phyloP scores from a whole-genome alignment of 225 moss, liverwort and hornwort genomes.

The Straminergon stramineum region DNA sequence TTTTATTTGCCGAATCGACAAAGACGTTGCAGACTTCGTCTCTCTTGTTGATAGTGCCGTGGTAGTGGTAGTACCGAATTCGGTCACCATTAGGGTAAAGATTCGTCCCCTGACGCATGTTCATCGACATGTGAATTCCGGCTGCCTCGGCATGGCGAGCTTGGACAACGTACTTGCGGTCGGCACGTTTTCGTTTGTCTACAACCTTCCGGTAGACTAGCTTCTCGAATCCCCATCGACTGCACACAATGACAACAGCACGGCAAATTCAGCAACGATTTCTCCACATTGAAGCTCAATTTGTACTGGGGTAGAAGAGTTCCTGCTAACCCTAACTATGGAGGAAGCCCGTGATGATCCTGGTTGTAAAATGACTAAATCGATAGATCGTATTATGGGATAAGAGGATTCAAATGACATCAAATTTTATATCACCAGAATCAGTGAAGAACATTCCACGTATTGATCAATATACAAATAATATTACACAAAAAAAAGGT shows the following conservation, averaged over 20 bases:
- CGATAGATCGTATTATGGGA: not conserved
- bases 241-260: not conserved
- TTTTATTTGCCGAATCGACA: conserved; percentile 12
- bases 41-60: conserved; percentile 35
- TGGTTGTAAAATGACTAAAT: not conserved
- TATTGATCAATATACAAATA: not conserved
- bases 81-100: not conserved
- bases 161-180: conserved; percentile 41
- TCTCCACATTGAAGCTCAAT: not conserved
- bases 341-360: not conserved
- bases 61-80: conserved; percentile 47
- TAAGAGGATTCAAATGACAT: not conserved
- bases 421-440: not conserved
- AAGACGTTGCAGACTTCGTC: conserved; percentile 23
- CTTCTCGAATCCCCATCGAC: conserved; percentile 49
- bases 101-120: conserved; percentile 30
- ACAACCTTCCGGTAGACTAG: conserved; percentile 20
- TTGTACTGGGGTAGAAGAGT: not conserved
- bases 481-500: too few relatives aligned
- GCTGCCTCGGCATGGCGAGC: conserved; percentile 35
- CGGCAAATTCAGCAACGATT: not conserved
- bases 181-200: not conserved
- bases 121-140: conserved; percentile 47
- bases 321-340: not conserved
- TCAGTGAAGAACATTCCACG: not conserved